phyloP scores from a whole-genome alignment of 2,329 filamentous ascomycete genomes.

The Ascochyta rabiei region DNA sequence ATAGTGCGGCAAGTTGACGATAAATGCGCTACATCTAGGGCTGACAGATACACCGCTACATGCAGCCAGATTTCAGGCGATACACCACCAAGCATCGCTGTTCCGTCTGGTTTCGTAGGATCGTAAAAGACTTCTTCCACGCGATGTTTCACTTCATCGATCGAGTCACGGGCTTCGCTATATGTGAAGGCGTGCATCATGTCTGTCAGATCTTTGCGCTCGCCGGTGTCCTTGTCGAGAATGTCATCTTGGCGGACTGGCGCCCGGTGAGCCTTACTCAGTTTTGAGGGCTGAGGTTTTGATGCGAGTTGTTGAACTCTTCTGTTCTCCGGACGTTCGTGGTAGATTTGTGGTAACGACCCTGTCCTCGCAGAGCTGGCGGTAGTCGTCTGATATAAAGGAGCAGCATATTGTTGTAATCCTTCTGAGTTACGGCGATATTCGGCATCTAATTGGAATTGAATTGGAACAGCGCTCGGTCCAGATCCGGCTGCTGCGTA shows the following conservation, averaged over 20 bases:
- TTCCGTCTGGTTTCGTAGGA: slow-evolving; percentile 31
- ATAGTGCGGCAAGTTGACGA: slow-evolving; percentile 39
- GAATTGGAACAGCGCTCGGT: background rate
- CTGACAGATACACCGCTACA: slow-evolving; percentile 33
- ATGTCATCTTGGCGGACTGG: slow-evolving; percentile 26
- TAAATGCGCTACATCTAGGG: slow-evolving; percentile 36
- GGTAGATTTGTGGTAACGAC: slow-evolving; percentile 23
- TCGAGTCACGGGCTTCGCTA: slow-evolving; percentile 28
- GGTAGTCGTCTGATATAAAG: slow-evolving; percentile 24
- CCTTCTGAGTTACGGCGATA: slow-evolving; percentile 37
- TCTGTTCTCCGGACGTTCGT: slow-evolving; percentile 7
- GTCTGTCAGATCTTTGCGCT: slow-evolving; percentile 40
- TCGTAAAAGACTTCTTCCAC: slow-evolving; percentile 28
- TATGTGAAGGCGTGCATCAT: slow-evolving; percentile 44
- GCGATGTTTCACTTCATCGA: slow-evolving; percentile 25
- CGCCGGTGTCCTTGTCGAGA: slow-evolving; percentile 41
- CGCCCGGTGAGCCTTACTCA: slow-evolving; percentile 32
- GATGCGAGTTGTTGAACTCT: background rate
- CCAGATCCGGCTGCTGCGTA: slow-evolving; percentile 20
- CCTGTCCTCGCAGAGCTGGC: slow-evolving; percentile 19
- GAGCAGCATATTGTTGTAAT: slow-evolving; percentile 28
- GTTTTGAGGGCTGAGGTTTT: slow-evolving; percentile 24
- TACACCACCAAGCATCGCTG: slow-evolving; percentile 24
- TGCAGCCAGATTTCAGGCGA: slow-evolving; percentile 37
- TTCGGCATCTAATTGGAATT: slow-evolving; percentile 17